A percentile compares a stretch with the other conserved stretches of the same genome.
Conservation (phyloP, 805 yeast species). For the Candida pseudofarinosa region DNA sequence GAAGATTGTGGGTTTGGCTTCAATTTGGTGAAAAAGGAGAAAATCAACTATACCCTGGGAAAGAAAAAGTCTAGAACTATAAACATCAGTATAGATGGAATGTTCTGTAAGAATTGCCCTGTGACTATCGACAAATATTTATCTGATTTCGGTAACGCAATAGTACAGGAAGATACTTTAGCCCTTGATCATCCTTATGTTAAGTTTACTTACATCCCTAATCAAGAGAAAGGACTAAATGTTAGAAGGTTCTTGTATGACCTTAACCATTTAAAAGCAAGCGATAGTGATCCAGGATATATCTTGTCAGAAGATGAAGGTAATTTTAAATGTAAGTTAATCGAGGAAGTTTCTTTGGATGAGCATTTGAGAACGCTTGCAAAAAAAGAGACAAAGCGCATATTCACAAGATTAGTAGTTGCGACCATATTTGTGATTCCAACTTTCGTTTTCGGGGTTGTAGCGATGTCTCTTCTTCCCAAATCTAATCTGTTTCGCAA, state of each 20-base stretch:
- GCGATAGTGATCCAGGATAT: conserved; percentile 15
- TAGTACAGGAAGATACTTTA: conserved; percentile 53
- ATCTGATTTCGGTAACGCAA: conserved; percentile 50
- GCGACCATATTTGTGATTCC: conserved; percentile 58
- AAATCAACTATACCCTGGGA: conserved; percentile 44
- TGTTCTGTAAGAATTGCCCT: conserved; percentile 73
- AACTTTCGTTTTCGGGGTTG: conserved; percentile 63
- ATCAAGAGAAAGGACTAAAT: conserved; percentile 41
- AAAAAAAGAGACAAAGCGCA: conserved; percentile 41
- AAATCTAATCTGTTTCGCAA: conserved; percentile 35
- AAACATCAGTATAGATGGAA: conserved; percentile 54
- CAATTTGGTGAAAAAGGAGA: conserved; percentile 40
- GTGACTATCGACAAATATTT: conserved; percentile 47
- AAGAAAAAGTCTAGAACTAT: conserved; percentile 52
- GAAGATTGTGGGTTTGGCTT: conserved; percentile 70
- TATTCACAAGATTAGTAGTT: conserved; percentile 44
- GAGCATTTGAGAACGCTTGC: conserved; percentile 56
- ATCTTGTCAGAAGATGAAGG: conserved; percentile 18
- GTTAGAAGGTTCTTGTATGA: conserved; percentile 53
- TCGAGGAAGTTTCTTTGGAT: conserved; percentile 55
- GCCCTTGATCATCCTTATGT: conserved; percentile 54
- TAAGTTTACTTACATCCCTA: conserved; percentile 62
- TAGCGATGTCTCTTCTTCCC: conserved; percentile 61
- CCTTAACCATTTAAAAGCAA: conserved; percentile 41
- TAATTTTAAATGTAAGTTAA: conserved; percentile 47